These are phyloP conservation scores for Candida glucosophila DNA, from an alignment of 1,139 yeast genomes.

Conservation along the genomic window DNA sequence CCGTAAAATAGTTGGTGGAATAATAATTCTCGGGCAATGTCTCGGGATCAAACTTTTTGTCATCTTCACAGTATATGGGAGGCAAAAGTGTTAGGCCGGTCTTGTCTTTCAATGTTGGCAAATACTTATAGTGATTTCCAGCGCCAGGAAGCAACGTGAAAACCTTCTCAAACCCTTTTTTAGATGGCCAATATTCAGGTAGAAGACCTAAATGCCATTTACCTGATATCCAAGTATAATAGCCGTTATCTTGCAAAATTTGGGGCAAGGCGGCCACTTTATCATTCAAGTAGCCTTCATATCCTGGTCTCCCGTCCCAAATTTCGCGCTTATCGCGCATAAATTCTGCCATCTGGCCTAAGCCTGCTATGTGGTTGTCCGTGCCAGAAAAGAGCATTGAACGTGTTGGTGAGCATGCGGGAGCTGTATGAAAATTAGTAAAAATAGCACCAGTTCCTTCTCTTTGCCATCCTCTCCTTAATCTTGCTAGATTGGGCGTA, in stretches of 20 bases:
- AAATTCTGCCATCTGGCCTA: conserved; percentile 53
- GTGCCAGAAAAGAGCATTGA: conserved; percentile 57
- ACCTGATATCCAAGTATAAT: conserved; percentile 41
- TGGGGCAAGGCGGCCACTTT: conserved; percentile 48
- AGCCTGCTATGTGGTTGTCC: conserved; percentile 53
- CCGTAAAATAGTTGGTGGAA: conserved; percentile 37
- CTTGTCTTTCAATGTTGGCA: conserved; percentile 25
- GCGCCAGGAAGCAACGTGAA: conserved; percentile 50
- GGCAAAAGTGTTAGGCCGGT: conserved; percentile 18
- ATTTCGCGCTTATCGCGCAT: conserved; percentile 25
- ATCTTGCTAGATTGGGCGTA: conserved; percentile 42
- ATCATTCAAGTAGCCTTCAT: conserved; percentile 48
- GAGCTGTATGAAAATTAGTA: conserved; percentile 55
- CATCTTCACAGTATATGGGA: conserved; percentile 31
- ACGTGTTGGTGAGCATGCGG: conserved; percentile 59
- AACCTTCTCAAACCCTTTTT: conserved; percentile 43
- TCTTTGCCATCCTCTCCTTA: conserved; percentile 9
- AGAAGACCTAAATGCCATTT: conserved; percentile 52
- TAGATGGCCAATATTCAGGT: conserved; percentile 41
- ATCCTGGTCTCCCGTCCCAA: conserved; percentile 43
- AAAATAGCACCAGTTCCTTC: conserved; percentile 39
- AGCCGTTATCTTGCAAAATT: conserved; percentile 36
- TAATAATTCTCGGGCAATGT: conserved; percentile 39
- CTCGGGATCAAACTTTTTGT: conserved; percentile 22
- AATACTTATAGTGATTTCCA: conserved; percentile 47